Evolutionary conservation across 2,329 filamentous ascomycete genomes (phyloP), one percentile per base, ranked within the genome.

Genomic region (Berkeleyomyces rouxiae): DNA sequence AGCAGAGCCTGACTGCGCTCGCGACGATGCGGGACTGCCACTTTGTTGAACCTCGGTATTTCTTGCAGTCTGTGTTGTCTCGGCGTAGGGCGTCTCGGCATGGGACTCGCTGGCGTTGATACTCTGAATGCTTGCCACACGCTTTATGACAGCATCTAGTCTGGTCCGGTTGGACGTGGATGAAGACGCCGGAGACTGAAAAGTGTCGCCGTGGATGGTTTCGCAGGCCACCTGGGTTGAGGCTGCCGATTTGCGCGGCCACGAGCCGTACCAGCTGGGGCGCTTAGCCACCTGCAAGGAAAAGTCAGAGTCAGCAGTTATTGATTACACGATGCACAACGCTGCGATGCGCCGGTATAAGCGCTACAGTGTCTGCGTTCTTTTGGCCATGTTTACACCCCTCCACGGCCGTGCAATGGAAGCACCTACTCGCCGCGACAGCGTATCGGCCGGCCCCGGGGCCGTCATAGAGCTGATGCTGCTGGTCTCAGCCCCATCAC

Each of bases 211-310:
- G 55, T 81, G 71, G 37, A 85, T 84, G 10, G 79, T 82, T 69
- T 86, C 82, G 66, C 76, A 77, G 3, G 81, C 81, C 53, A 86
- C 73, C 60, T 82, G 80, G 4, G 79, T 84, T 7, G 82, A 85
- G 37, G 82, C 76, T 13, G 75, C 72, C 5, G 82, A 79, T 68
- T 85, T 85, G 65, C 79, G 75, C 16, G 81, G 79, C 80, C 80
- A 84, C 16, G 82, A 81, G 61, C 81, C 80, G 70, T 85, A 85
- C 82, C 82, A 85, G 70, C 81, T 84, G 58, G 74, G 74, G 7
- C 77, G 72, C 68, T 82, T 82, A 64, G 75, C 76, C 44, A 78
- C 71, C 79, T 82, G 67, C 1, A 7, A 58, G 3, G 53, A 42
- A 6, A 36, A 51, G n/a, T 13, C 31, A 43, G 3, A 60, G 59